Conservation (phyloP, 495 filamentous ascomycete genomes). For the Penicillium verhagenii region DNA sequence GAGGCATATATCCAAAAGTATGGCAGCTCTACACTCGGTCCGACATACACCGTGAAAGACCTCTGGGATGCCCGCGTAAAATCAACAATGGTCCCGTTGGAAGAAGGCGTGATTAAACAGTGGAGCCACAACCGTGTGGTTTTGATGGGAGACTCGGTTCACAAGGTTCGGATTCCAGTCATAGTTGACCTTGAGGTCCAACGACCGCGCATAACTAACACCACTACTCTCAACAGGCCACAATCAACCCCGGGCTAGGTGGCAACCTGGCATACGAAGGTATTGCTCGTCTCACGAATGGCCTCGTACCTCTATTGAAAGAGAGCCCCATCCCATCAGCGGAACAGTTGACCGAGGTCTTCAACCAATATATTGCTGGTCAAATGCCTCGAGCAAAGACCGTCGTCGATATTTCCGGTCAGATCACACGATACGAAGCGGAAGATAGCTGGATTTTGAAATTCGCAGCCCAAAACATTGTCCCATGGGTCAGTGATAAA, state of each 20-base stretch:
- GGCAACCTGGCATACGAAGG: constrained; percentile 19
- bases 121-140: constrained; percentile 19
- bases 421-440: constrained; percentile 18
- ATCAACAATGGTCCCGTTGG: constrained; percentile 15
- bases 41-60: constrained; percentile 20
- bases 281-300: constrained; percentile 14
- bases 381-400: constrained; percentile 10
- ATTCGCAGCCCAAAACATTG: constrained; percentile 9
- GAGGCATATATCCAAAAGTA: constrained; percentile 11
- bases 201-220: no score
- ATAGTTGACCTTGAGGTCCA: no score
- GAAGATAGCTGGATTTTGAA: constrained; percentile 16
- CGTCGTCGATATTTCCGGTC: constrained; percentile 12
- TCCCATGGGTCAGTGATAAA: constrained; percentile 12
- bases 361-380: constrained; percentile 6
- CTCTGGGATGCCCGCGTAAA: constrained; percentile 20
- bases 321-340: constrained; percentile 6
- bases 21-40: constrained; percentile 9
- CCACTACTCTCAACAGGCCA: background rate
- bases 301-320: constrained; percentile 10
- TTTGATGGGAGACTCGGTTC: constrained; percentile 22
- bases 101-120: constrained; percentile 20
- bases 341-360: constrained; percentile 10
- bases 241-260: constrained; percentile 18
- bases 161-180: constrained; percentile 17